phyloP scores from a whole-genome alignment of 2,329 filamentous ascomycete genomes.

The Gnomoniopsis smithogilvyi region DNA sequence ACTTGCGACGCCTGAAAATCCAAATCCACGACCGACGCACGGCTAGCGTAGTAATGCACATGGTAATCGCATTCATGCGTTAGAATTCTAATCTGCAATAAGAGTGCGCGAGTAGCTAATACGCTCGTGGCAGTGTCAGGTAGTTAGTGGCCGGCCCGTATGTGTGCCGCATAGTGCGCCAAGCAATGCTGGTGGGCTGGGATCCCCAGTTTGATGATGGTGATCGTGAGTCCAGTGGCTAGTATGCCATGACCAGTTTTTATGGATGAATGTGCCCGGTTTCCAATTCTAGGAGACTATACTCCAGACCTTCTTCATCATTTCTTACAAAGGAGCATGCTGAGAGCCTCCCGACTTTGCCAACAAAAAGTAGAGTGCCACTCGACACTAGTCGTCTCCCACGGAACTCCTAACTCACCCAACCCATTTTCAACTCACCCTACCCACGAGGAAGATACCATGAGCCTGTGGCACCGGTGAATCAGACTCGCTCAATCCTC shows the following conservation, averaged over 20 bases:
- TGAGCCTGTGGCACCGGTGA: neutral
- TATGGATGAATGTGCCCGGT: neutral
- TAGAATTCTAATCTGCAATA: neutral
- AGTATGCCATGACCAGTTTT: neutral
- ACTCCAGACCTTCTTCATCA: neutral
- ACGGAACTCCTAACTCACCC: neutral
- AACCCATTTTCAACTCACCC: neutral
- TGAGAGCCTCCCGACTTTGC: neutral
- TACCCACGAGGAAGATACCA: neutral
- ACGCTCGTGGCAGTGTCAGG: neutral
- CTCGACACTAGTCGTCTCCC: neutral
- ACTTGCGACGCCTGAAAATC: neutral
- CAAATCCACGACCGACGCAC: neutral
- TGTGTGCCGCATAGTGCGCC: constrained; percentile 3
- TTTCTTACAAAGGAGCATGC: neutral
- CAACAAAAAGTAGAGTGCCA: neutral
- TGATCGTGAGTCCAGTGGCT: neutral
- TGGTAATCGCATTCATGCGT: neutral
- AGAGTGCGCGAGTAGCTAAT: neutral
- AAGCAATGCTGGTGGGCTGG: constrained; percentile 1
- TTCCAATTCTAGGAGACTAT: neutral
- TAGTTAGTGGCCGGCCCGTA: neutral
- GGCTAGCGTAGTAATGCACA: neutral
- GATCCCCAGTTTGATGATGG: constrained; percentile 5
- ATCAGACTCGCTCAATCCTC: neutral